A percentile compares a stretch with the other conserved stretches of the same genome.
phyloP scores from a whole-genome alignment of 139 green algal genomes.

The Chlorella vulgaris region DNA sequence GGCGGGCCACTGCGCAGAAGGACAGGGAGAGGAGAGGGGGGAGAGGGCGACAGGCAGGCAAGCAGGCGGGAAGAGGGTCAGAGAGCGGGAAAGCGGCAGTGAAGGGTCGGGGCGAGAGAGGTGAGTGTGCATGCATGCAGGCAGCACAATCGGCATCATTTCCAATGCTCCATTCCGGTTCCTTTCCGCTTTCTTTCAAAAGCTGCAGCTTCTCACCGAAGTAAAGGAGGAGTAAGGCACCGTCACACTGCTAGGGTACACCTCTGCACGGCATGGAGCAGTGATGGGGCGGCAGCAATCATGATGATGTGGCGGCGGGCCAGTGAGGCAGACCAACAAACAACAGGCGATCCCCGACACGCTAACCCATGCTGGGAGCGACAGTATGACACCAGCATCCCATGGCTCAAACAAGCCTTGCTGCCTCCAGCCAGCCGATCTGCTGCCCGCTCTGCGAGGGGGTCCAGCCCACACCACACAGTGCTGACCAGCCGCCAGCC shows the following conservation, averaged over 20 bases:
- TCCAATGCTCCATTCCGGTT: neutral
- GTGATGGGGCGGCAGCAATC: too few species aligned
- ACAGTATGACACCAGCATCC: neutral
- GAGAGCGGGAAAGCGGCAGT: neutral
- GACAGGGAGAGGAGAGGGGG: neutral
- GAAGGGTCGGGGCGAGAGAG: neutral
- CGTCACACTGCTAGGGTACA: neutral
- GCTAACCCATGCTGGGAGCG: too few species aligned
- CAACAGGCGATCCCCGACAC: too few species aligned
- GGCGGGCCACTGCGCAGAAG: conserved; percentile 8
- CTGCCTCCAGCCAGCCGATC: too few species aligned
- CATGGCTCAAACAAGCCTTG: too few species aligned
- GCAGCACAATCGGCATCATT: neutral
- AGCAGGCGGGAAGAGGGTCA: neutral
- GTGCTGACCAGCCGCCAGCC: neutral
- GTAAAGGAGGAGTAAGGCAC: conserved; percentile 4
- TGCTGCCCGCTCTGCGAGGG: too few species aligned
- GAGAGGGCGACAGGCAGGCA: neutral
- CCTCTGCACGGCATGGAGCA: neutral
- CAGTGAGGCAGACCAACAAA: neutral
- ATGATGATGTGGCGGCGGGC: neutral
- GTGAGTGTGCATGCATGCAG: too few species aligned
- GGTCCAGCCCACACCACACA: neutral
- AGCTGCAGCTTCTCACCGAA: neutral
- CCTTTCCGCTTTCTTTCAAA: too few species aligned